These are phyloP conservation scores for Usnea hakonensis DNA, from an alignment of 495 filamentous ascomycete species.

Conservation along the genomic window DNA sequence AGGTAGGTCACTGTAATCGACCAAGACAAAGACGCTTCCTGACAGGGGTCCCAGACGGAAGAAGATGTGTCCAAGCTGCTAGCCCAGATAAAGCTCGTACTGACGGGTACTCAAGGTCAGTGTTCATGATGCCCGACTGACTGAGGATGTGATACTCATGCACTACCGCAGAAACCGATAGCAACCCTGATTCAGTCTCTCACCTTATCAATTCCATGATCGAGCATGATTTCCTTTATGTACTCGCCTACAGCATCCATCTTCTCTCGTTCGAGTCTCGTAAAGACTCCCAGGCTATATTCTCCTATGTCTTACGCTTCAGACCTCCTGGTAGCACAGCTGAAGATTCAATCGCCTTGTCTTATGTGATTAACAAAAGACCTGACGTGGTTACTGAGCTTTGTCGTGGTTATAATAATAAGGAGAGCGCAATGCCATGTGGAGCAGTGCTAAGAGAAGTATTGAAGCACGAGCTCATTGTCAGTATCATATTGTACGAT, in stretches of 20 bases:
- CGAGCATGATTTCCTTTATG: conserved; percentile 77
- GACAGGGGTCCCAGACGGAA: conserved; percentile 44
- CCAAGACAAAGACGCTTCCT: conserved; percentile 12
- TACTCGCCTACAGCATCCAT: conserved; percentile 70
- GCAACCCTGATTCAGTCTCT: conserved; percentile 76
- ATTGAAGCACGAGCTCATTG: conserved; percentile 81
- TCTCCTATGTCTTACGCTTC: conserved; percentile 82
- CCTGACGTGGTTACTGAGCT: conserved; percentile 82
- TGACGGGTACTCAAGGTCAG: conserved; percentile 76
- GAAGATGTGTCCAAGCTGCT: conserved; percentile 73
- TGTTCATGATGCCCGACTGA: conserved; percentile 5
- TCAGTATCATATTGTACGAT: conserved; percentile 85
- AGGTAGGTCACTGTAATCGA: conserved; percentile 36
- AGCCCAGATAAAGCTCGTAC: conserved; percentile 70
- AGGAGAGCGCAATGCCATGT: conserved; percentile 87
- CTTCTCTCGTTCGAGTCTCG: conserved; percentile 87
- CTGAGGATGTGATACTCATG: not conserved
- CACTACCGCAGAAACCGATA: conserved; percentile 60
- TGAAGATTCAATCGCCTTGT: conserved; percentile 69
- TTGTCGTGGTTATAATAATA: conserved; percentile 80
- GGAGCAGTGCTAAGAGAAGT: conserved; percentile 87
- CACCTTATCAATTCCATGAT: conserved; percentile 72
- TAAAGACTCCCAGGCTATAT: conserved; percentile 84
- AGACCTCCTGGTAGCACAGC: conserved; percentile 49
- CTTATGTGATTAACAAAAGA: conserved; percentile 73